These are phyloP conservation scores for Aspergillus melleus DNA, from an alignment of 2,329 filamentous ascomycete genomes.

Conservation along the genomic window DNA sequence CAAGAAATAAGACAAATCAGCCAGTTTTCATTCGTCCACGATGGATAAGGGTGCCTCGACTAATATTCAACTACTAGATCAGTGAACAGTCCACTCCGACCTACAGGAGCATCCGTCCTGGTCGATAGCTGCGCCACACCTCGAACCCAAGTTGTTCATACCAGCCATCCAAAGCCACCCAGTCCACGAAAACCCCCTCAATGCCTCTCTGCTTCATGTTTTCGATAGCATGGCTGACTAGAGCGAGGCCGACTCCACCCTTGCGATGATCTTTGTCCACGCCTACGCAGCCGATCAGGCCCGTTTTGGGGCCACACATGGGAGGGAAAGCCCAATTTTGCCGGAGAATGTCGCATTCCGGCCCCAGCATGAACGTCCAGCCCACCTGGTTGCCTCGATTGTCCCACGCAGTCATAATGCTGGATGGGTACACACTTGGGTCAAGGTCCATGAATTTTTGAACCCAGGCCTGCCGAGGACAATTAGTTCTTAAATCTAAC, in stretches of 20 bases:
- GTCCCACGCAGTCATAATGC: constrained; percentile 46
- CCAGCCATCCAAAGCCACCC: constrained; percentile 44
- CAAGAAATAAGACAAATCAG: neutral
- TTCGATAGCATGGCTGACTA: constrained; percentile 46
- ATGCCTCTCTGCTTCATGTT: constrained; percentile 44
- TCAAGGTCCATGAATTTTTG: constrained; percentile 40
- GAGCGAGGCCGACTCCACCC: constrained; percentile 42
- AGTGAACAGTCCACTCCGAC: neutral
- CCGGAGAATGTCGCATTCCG: constrained; percentile 31
- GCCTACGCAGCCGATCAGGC: constrained; percentile 48
- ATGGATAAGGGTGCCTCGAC: neutral
- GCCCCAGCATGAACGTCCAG: constrained; percentile 48
- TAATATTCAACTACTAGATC: neutral
- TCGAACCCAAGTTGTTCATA: constrained; percentile 48
- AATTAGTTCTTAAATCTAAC: neutral
- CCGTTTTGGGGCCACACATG: constrained; percentile 42
- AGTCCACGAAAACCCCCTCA: constrained; percentile 48
- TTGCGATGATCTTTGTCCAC: constrained; percentile 40
- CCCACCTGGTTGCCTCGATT: constrained; percentile 40
- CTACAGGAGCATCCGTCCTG: constrained; percentile 25
- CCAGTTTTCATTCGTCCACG: neutral
- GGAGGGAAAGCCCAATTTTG: constrained; percentile 43
- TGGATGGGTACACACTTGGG: constrained; percentile 36
- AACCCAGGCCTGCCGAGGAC: constrained; percentile 40
- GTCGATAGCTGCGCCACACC: constrained; percentile 42